These are phyloP conservation scores for Aspergillus ochraceus DNA, from an alignment of 2,329 filamentous ascomycete species.

Conservation along the genomic window DNA sequence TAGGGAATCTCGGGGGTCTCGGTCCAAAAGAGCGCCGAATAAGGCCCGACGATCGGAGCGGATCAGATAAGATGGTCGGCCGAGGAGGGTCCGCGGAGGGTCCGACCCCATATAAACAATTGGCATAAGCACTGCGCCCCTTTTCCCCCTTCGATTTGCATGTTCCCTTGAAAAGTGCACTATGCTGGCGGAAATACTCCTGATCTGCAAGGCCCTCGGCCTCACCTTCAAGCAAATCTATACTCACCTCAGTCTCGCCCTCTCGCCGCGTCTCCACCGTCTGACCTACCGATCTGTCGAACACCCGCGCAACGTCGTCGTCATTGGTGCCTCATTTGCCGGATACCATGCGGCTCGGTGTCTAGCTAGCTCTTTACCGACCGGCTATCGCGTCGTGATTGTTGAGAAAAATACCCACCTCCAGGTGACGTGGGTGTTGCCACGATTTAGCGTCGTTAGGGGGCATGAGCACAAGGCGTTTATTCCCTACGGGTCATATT, in stretches of 20 bases:
- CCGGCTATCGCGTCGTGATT: slow-evolving; percentile 54
- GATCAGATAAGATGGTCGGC: slow-evolving; percentile 7
- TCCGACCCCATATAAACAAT: not conserved
- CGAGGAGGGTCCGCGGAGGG: not conserved
- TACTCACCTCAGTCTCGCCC: not conserved
- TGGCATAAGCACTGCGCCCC: not conserved
- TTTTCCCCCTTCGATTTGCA: not conserved
- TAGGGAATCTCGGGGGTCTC: not conserved
- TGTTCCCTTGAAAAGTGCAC: not conserved
- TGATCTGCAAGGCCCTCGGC: not conserved
- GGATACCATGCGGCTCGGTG: slow-evolving; percentile 53
- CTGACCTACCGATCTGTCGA: slow-evolving; percentile 13
- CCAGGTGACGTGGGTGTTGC: slow-evolving; percentile 61
- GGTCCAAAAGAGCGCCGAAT: not conserved
- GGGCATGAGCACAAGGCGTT: slow-evolving; percentile 61
- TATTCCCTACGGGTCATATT: slow-evolving; percentile 55
- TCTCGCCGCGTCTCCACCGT: slow-evolving; percentile 10
- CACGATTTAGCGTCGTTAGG: slow-evolving; percentile 58
- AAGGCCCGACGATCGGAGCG: slow-evolving; percentile 1
- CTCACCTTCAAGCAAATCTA: not conserved
- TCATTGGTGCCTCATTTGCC: slow-evolving; percentile 60
- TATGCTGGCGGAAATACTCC: not conserved
- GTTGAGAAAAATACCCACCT: slow-evolving; percentile 63
- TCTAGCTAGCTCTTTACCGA: slow-evolving; percentile 52
- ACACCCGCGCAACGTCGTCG: slow-evolving; percentile 50